These are phyloP conservation scores for Eutrema salsugineum DNA, from an alignment of 441 rosid genomes.

Conservation along the genomic window DNA sequence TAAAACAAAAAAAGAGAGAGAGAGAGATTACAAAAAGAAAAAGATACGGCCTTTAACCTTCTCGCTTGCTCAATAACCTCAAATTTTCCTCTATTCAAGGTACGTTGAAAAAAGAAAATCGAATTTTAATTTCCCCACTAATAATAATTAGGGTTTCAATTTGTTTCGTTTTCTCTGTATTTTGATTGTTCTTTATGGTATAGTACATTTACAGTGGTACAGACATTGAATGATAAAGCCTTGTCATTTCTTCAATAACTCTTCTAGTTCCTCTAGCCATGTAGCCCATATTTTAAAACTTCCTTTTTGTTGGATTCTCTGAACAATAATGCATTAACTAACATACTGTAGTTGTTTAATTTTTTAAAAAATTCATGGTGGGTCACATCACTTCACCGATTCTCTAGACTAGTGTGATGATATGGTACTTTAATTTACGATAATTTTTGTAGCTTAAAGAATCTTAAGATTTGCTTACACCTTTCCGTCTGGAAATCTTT, in stretches of 20 bases:
- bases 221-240: constrained; percentile 30
- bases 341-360: constrained; percentile 4
- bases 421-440: constrained; percentile 8
- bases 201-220: constrained; percentile 11
- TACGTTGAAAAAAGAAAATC: background rate
- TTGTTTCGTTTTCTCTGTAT: constrained; percentile 8
- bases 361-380: constrained; percentile 15
- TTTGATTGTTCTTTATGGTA: constrained; percentile 19
- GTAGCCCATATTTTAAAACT: background rate
- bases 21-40: background rate
- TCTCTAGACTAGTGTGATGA: constrained; percentile 4
- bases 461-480: constrained; percentile 24
- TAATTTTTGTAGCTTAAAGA: background rate
- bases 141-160: constrained; percentile 7
- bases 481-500: constrained; percentile 29
- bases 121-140: background rate
- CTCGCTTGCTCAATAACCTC: constrained; percentile 16
- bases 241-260: constrained; percentile 31
- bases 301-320: constrained; percentile 25
- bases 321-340: constrained; percentile 24
- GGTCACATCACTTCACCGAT: constrained; percentile 17
- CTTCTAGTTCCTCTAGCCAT: background rate
- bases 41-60: constrained; percentile 12
- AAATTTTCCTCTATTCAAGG: background rate
- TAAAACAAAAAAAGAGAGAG: background rate